These are phyloP conservation scores for Fusarium haematococcum DNA, from an alignment of 2,329 filamentous ascomycete species.

Conservation along the genomic window DNA sequence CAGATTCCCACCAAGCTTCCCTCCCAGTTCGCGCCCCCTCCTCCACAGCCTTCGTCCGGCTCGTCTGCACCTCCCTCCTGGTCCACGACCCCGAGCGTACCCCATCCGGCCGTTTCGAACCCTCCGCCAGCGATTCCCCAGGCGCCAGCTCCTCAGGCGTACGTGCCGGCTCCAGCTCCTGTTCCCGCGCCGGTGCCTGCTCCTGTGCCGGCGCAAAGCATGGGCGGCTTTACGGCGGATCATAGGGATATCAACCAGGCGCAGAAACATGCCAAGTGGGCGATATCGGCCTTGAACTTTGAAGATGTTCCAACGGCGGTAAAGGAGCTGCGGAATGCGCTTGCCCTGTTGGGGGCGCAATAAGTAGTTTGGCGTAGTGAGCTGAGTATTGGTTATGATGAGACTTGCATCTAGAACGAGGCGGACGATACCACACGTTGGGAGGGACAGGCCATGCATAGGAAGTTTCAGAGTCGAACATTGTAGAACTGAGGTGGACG, in stretches of 20 bases:
- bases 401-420: slow-evolving; percentile 19
- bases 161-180: slow-evolving; percentile 22
- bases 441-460: neutral
- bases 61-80: slow-evolving; percentile 38
- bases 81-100: slow-evolving; percentile 37
- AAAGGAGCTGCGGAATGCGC: slow-evolving; percentile 81
- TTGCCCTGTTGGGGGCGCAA: slow-evolving; percentile 75
- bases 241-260: slow-evolving; percentile 78
- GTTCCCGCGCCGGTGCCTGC: slow-evolving; percentile 8
- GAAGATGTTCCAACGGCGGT: slow-evolving; percentile 94
- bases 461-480: slow-evolving; percentile 10
- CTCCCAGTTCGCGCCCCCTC: slow-evolving; percentile 37
- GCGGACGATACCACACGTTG: slow-evolving; percentile 31
- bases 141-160: slow-evolving; percentile 24
- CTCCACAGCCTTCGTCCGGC: slow-evolving; percentile 29
- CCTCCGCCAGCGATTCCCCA: slow-evolving; percentile 38
- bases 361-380: slow-evolving; percentile 22
- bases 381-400: neutral
- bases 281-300: slow-evolving; percentile 95
- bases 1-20: slow-evolving; percentile 44
- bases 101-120: slow-evolving; percentile 32
- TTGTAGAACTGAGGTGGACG: slow-evolving; percentile 20
- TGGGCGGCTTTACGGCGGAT: slow-evolving; percentile 30
- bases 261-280: slow-evolving; percentile 97
- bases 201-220: slow-evolving; percentile 12